phyloP scores from a whole-genome alignment of 1,284 basidiomycete species.

The Spongiforma sp. region DNA sequence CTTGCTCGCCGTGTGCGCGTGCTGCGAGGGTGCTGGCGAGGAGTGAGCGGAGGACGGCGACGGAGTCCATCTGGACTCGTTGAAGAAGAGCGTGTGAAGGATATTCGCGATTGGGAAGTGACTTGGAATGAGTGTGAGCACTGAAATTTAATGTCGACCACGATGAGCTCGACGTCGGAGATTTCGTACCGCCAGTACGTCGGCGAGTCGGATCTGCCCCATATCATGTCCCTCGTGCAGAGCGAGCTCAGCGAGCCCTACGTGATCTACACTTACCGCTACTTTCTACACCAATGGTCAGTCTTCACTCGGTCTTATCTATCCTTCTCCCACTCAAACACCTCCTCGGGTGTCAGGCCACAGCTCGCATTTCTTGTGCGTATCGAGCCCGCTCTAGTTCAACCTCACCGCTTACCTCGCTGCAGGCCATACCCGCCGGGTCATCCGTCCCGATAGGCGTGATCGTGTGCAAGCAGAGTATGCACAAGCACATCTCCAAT shows the following conservation, averaged over 20 bases:
- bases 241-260: constrained; percentile 95
- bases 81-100: too few relatives aligned
- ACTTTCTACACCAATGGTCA: constrained; percentile 94
- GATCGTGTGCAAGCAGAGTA: constrained; percentile 95
- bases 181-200: constrained; percentile 75
- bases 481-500: constrained; percentile 78
- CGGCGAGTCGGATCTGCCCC: constrained; percentile 79
- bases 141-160: background rate
- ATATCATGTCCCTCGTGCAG: constrained; percentile 88
- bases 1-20: constrained; percentile 63
- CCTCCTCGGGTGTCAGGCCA: constrained; percentile 65
- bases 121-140: background rate
- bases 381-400: constrained; percentile 5
- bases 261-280: constrained; percentile 92
- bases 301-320: constrained; percentile 23
- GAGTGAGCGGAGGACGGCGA: constrained; percentile 40
- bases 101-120: too few relatives aligned
- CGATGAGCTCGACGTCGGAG: constrained; percentile 45
- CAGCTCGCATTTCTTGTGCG: constrained; percentile 90
- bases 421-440: constrained; percentile 48
- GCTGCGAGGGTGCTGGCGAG: constrained; percentile 47
- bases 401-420: constrained; percentile 8
- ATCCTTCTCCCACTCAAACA: background rate
- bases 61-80: background rate
- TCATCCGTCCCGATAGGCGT: constrained; percentile 79